Conservation (phyloP, 164 flowering plant species). For the Piper betle region DNA sequence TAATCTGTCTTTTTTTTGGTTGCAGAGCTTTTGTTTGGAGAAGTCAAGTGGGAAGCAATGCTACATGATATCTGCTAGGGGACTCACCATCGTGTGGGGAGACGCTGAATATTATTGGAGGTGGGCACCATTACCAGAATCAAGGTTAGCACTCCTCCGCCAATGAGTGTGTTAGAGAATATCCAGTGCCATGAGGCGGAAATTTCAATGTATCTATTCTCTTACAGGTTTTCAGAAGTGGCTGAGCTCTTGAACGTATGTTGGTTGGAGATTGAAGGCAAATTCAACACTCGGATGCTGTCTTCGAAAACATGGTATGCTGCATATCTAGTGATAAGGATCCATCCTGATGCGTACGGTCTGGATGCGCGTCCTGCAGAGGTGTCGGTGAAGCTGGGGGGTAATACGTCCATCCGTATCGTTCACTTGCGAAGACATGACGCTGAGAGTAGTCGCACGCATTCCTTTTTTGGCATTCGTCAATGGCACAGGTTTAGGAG, state of each 20-base stretch:
- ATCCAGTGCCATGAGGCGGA: neutral
- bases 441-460: neutral
- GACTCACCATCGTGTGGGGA: neutral
- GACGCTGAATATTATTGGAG: neutral
- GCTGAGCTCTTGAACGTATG: slow-evolving; percentile 21
- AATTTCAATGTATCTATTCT: neutral
- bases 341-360: slow-evolving; percentile 2
- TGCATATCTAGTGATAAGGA: slow-evolving; percentile 20
- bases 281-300: slow-evolving; percentile 14
- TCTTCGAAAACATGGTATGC: slow-evolving; percentile 17
- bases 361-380: slow-evolving; percentile 8
- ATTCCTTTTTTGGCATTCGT: too few species aligned
- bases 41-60: slow-evolving; percentile 2
- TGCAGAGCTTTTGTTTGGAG: slow-evolving; percentile 1
- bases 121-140: neutral
- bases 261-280: slow-evolving; percentile 27
- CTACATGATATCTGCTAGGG: neutral
- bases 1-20: too few species aligned
- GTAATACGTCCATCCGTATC: neutral
- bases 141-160: neutral
- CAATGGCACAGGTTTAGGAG: too few species aligned
- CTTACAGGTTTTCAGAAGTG: slow-evolving; percentile 26
- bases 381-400: neutral
- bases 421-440: neutral
- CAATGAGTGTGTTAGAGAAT: too few species aligned